phyloP scores from a whole-genome alignment of 1,139 yeast species.

The Pichia sorboxylosa region DNA sequence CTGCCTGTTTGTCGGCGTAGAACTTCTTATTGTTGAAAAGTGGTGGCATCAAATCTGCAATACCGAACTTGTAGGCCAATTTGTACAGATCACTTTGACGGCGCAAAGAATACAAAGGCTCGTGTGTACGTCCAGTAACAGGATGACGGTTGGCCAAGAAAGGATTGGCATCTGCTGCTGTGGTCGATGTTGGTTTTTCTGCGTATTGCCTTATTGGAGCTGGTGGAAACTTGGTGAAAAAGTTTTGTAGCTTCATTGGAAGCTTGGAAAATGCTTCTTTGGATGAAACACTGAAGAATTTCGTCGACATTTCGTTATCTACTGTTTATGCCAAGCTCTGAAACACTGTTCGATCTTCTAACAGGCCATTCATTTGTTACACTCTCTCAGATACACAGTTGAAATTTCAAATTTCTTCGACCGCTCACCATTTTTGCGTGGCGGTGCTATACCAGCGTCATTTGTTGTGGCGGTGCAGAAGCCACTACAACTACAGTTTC shows the following conservation, averaged over 20 bases:
- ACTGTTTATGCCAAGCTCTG: no score
- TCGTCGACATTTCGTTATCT: slow-evolving; percentile 15
- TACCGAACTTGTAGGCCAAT: slow-evolving; percentile 71
- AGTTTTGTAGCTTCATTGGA: slow-evolving; percentile 61
- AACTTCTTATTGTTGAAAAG: slow-evolving; percentile 56
- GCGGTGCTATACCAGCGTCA: no score
- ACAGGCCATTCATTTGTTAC: no score
- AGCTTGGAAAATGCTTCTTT: slow-evolving; percentile 37
- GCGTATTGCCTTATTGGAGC: slow-evolving; percentile 63
- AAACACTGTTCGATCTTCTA: not conserved
- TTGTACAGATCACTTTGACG: slow-evolving; percentile 80
- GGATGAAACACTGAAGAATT: slow-evolving; percentile 19
- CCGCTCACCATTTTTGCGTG: no score
- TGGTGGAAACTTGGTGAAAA: slow-evolving; percentile 81
- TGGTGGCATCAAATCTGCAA: slow-evolving; percentile 69
- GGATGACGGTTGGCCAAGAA: slow-evolving; percentile 81
- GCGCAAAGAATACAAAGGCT: slow-evolving; percentile 70
- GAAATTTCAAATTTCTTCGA: no score
- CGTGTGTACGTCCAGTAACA: slow-evolving; percentile 64
- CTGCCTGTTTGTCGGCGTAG: slow-evolving; percentile 65
- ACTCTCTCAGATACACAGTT: no score
- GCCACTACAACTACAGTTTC: no score
- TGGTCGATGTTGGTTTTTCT: slow-evolving; percentile 49
- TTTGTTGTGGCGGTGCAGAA: no score
- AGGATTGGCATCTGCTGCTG: slow-evolving; percentile 71